These are phyloP conservation scores for Ceriops tagal DNA, from an alignment of 345 rosid species.

Conservation along the genomic window DNA sequence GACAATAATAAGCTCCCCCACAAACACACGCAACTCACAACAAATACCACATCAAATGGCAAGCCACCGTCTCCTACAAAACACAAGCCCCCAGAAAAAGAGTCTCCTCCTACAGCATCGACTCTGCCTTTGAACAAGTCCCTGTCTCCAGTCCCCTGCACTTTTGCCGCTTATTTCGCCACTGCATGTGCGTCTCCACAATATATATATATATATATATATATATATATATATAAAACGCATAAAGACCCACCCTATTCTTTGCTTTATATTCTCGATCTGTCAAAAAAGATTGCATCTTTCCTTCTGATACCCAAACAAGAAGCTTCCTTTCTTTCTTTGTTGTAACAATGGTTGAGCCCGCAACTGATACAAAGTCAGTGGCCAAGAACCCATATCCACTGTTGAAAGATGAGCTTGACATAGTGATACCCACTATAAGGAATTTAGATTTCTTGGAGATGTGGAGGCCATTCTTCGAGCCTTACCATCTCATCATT, in stretches of 20 bases:
- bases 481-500: slow-evolving; percentile 92
- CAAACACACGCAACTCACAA: too few relatives aligned
- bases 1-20: too few relatives aligned
- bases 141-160: slow-evolving; percentile 6
- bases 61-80: too few relatives aligned
- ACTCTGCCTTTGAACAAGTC: slow-evolving; percentile 15
- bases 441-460: slow-evolving; percentile 90
- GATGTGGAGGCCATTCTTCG: slow-evolving; percentile 97
- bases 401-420: slow-evolving; percentile 75
- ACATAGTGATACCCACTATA: slow-evolving; percentile 94
- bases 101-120: slow-evolving; percentile 2
- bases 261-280: background rate
- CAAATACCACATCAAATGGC: too few relatives aligned
- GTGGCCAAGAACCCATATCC: slow-evolving; percentile 25
- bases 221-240: background rate
- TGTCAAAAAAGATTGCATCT: background rate
- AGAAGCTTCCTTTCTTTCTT: background rate
- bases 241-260: background rate
- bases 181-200: slow-evolving; percentile 20
- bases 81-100: background rate
- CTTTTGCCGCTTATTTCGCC: slow-evolving; percentile 19
- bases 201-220: background rate
- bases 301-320: background rate
- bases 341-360: slow-evolving; percentile 41
- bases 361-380: slow-evolving; percentile 36